A percentile compares a stretch with the other conserved stretches of the same genome.
Evolutionary conservation across 306 rosid genomes (phyloP).

Genomic region (Sindora glabra): DNA sequence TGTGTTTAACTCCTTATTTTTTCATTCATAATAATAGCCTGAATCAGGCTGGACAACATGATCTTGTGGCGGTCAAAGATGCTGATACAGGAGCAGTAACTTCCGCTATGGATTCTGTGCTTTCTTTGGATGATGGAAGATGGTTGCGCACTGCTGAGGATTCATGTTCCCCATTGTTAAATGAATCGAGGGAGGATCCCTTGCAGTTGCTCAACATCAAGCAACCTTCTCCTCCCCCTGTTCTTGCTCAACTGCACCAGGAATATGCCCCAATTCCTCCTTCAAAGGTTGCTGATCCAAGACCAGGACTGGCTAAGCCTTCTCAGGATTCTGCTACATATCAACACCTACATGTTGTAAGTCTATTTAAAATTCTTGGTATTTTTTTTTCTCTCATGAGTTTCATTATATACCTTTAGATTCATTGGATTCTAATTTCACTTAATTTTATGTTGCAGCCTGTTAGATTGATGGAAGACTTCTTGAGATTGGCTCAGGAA

Average conservation of each 20-base stretch:
- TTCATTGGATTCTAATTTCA: conserved; percentile 4
- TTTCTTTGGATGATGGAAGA: conserved; percentile 79
- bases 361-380: conserved; percentile 24
- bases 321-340: conserved; percentile 52
- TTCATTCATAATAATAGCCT: conserved; percentile 39
- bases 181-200: conserved; percentile 54
- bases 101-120: conserved; percentile 79
- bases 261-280: conserved; percentile 59
- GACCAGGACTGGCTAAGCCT: conserved; percentile 78
- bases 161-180: conserved; percentile 34
- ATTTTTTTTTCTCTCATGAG: conserved; percentile 4
- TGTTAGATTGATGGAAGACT: conserved; percentile 86
- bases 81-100: conserved; percentile 34
- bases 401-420: conserved; percentile 10
- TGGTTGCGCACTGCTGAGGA: conserved; percentile 54
- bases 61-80: conserved; percentile 60
- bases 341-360: conserved; percentile 82
- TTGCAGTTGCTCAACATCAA: conserved; percentile 49
- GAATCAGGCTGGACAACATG: conserved; percentile 62
- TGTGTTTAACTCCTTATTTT: conserved; percentile 22
- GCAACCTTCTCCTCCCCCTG: conserved; percentile 91
- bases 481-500: conserved; percentile 73
- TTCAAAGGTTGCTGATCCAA: conserved; percentile 96
- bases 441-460: conserved; percentile 50
- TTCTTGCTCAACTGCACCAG: conserved; percentile 75